A percentile compares a stretch with the other conserved stretches of the same genome.
phyloP scores from a whole-genome alignment of 805 yeast species.

The Saccharomycopsis fodiens region DNA sequence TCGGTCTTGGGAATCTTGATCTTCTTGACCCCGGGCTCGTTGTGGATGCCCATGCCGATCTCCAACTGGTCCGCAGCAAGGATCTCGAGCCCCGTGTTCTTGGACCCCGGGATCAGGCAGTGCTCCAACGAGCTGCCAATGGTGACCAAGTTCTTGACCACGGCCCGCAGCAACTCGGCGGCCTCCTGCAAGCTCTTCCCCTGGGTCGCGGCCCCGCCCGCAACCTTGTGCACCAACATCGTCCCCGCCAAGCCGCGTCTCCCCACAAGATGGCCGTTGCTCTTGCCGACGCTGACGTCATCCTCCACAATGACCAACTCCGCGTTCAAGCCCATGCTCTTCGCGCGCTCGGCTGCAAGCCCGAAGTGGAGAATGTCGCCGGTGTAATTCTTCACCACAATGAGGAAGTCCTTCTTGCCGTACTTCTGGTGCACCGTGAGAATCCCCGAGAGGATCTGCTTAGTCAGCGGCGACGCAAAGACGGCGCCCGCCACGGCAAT shows the following conservation, averaged over 20 bases:
- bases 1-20: slow-evolving; percentile 60
- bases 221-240: slow-evolving; percentile 72
- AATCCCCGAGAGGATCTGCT: slow-evolving; percentile 69
- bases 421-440: slow-evolving; percentile 29
- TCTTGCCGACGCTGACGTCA: slow-evolving; percentile 90
- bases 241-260: slow-evolving; percentile 95
- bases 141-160: slow-evolving; percentile 66
- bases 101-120: slow-evolving; percentile 73
- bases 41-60: slow-evolving; percentile 93
- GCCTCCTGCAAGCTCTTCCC: slow-evolving; percentile 43
- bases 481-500: slow-evolving; percentile 87
- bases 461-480: slow-evolving; percentile 95
- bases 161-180: slow-evolving; percentile 48
- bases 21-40: slow-evolving; percentile 75
- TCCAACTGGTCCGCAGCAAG: slow-evolving; percentile 57
- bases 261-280: slow-evolving; percentile 87
- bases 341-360: slow-evolving; percentile 81
- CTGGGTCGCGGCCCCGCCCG: slow-evolving; percentile 62
- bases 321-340: slow-evolving; percentile 62
- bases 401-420: slow-evolving; percentile 53
- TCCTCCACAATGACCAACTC: slow-evolving; percentile 78
- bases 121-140: slow-evolving; percentile 87
- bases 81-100: not conserved
- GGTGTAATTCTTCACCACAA: slow-evolving; percentile 86
- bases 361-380: slow-evolving; percentile 95